Evolutionary conservation across 2,329 filamentous ascomycete genomes (phyloP).

Genomic region (Talaromyces sp.): DNA sequence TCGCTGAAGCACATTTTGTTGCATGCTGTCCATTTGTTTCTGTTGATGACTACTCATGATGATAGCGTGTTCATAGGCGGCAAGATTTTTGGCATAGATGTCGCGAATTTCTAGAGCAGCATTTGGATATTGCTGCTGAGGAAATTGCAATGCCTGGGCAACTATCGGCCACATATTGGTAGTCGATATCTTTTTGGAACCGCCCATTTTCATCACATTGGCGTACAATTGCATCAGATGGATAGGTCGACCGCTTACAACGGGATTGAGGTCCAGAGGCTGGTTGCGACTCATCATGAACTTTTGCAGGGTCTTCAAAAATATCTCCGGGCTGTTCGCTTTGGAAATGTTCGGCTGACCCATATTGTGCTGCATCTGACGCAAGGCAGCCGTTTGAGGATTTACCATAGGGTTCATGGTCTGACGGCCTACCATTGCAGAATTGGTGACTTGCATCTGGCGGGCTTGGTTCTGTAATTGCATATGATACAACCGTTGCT

Average conservation of each 20-base stretch:
- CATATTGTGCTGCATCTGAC: constrained; percentile 50
- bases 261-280: constrained; percentile 71
- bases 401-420: constrained; percentile 40
- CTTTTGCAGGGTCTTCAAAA: constrained; percentile 71
- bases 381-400: constrained; percentile 47
- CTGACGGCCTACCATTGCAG: constrained; percentile 37
- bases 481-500: constrained; percentile 73
- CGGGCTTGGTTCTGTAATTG: constrained; percentile 75
- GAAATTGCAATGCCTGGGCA: constrained; percentile 62
- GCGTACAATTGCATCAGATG: constrained; percentile 76
- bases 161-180: constrained; percentile 72
- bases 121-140: constrained; percentile 61
- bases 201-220: constrained; percentile 71
- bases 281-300: constrained; percentile 75
- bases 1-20: constrained; percentile 45
- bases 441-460: constrained; percentile 52
- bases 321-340: constrained; percentile 59
- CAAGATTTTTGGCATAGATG: constrained; percentile 73
- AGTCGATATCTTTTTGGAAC: constrained; percentile 70
- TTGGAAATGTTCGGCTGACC: constrained; percentile 43
- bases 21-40: constrained; percentile 43
- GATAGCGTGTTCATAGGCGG: constrained; percentile 65
- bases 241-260: constrained; percentile 70
- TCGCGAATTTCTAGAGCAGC: constrained; percentile 68
- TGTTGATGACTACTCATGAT: constrained; percentile 45